Conservation (phyloP, 2,329 filamentous ascomycete species). For the Sclerotinia glacialis region DNA sequence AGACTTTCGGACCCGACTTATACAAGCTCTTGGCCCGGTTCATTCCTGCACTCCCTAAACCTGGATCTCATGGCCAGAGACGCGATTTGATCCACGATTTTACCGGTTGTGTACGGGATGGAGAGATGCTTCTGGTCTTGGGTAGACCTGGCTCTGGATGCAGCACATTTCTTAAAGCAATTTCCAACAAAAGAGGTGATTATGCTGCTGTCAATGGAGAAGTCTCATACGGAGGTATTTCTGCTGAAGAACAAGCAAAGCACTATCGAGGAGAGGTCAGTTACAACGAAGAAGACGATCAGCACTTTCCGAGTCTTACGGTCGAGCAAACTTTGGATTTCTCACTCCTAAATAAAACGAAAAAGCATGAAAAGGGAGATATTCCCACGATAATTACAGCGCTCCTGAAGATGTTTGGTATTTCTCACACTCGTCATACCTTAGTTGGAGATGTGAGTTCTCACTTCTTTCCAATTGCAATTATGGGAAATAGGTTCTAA, state of each 20-base stretch:
- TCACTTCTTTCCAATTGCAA: slow-evolving; percentile 45
- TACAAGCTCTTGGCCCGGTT: slow-evolving; percentile 55
- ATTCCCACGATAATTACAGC: slow-evolving; percentile 69
- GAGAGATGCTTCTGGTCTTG: slow-evolving; percentile 71
- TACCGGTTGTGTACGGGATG: slow-evolving; percentile 62
- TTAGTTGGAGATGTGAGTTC: slow-evolving; percentile 61
- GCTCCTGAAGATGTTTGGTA: slow-evolving; percentile 74
- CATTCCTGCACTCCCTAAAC: slow-evolving; percentile 32
- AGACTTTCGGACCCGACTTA: slow-evolving; percentile 75
- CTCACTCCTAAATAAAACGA: slow-evolving; percentile 71
- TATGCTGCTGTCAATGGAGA: slow-evolving; percentile 67
- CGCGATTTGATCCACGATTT: slow-evolving; percentile 61
- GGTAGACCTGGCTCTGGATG: slow-evolving; percentile 73
- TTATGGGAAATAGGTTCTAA: slow-evolving; percentile 5
- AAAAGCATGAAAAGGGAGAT: slow-evolving; percentile 59
- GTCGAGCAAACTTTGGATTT: slow-evolving; percentile 78
- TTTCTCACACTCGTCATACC: slow-evolving; percentile 71
- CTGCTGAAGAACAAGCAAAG: slow-evolving; percentile 64
- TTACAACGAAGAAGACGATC: slow-evolving; percentile 75
- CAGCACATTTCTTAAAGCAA: slow-evolving; percentile 72
- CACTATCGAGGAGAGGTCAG: slow-evolving; percentile 69
- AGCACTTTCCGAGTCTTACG: slow-evolving; percentile 69
- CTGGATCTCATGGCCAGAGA: slow-evolving; percentile 30
- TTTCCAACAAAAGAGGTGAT: slow-evolving; percentile 65
- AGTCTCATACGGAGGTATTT: slow-evolving; percentile 68